These are phyloP conservation scores for Staphylotrichum tortipilum DNA, from an alignment of 495 filamentous ascomycete genomes.

Conservation along the genomic window DNA sequence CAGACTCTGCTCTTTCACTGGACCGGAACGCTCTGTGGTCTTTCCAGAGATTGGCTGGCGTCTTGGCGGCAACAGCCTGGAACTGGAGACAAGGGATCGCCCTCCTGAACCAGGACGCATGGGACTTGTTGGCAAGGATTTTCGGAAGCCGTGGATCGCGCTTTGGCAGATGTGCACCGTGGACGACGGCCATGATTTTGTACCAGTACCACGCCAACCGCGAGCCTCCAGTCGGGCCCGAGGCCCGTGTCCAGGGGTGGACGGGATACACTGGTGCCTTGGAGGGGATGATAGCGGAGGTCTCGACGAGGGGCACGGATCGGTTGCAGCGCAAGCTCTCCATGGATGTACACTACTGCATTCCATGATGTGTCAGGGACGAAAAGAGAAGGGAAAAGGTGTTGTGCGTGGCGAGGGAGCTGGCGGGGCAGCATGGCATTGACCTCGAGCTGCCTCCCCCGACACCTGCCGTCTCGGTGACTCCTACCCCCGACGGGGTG, in stretches of 20 bases:
- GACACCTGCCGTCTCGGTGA: no score
- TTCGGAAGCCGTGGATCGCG: neutral
- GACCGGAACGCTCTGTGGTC: neutral
- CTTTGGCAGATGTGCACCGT: neutral
- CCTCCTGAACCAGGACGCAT: neutral
- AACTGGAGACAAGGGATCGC: neutral
- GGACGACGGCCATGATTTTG: neutral
- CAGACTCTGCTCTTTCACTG: neutral
- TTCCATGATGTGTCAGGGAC: neutral
- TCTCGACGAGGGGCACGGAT: conserved; percentile 5
- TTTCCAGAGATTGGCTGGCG: neutral
- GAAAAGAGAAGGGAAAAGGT: neutral
- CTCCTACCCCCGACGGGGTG: neutral
- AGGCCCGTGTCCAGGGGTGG: neutral
- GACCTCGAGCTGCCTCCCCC: neutral
- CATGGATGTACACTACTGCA: conserved; percentile 6
- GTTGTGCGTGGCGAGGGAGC: neutral
- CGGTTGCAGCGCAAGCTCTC: conserved; percentile 10
- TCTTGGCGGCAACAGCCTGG: neutral
- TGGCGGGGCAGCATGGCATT: neutral
- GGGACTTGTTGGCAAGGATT: neutral
- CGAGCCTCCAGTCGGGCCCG: neutral
- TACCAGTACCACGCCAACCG: conserved; percentile 5
- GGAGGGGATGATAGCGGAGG: conserved; percentile 9
- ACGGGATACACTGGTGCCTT: conserved; percentile 9